Evolutionary conservation across 345 rosid species (phyloP), one percentile per base, ranked within the genome.

Genomic region (Salix udensis): DNA sequence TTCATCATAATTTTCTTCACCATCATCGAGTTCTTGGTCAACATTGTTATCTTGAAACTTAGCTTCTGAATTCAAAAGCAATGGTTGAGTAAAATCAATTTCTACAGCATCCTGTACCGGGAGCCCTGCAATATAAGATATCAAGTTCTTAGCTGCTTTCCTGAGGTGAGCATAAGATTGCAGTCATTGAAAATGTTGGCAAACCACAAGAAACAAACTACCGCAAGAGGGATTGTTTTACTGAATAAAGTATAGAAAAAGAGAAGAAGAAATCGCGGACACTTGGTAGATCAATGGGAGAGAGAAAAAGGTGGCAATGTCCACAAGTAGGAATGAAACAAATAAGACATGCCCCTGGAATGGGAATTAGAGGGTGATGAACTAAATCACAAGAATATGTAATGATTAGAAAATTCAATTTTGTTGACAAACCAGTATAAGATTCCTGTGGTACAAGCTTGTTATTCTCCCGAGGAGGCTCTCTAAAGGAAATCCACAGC

Each of bases 401-500:
- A 69, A 14, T 36, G 30, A 24, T 6, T 65, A 7, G 37, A 65
- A 48, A 79, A 31, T 2, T 61, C 8, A 52, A 26, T 71, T 19
- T 36, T 71, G 55, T 23, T 36, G 76, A 67, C 88, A 69, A 83
- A 91, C 97, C 84, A 76, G 83, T 82, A 74, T 71, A 82, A 26
- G 91, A 55, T 74, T 82, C 87, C 52, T 61, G 77, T 24, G 85
- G 79, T 55, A 79, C 82, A 50, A 78, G 70, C 19, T 81, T 92
- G 44, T 86, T 88, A 31, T 74, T 74, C 62, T 89, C 87, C 70
- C 24, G 91, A 77, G 86, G 46, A 14, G 99, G 99, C 81, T 96
- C 99, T 79, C 73, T 86, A 79, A 96, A 96, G 70, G 91, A 93
- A 78, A 92, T 78, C 86, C 95, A 92, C 76, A 92, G 82, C 99